Conservation (phyloP, 2,329 filamentous ascomycete genomes). For the Aspergillus floridensis region DNA sequence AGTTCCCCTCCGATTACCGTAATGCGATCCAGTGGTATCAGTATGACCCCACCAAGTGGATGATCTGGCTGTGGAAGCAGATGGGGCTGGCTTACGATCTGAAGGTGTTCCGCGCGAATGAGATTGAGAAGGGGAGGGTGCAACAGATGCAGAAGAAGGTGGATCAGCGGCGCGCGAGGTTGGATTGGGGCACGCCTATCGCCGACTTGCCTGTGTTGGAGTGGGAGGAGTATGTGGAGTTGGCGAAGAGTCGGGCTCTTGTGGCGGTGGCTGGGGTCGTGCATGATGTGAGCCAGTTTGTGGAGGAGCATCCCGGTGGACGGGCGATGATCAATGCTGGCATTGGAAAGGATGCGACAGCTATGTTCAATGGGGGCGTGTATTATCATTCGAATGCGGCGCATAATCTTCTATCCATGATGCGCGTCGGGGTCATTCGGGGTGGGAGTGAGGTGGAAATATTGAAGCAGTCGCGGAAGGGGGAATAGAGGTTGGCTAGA, state of each 20-base stretch:
- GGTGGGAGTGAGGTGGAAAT: constrained; percentile 5
- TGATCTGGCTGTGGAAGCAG: constrained; percentile 15
- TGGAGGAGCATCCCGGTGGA: constrained; percentile 15
- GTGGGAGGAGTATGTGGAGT: constrained; percentile 13
- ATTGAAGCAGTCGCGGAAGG: neutral
- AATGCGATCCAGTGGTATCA: constrained; percentile 19
- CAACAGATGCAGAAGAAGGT: constrained; percentile 15
- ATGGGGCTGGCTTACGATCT: constrained; percentile 15
- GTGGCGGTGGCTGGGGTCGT: constrained; percentile 14
- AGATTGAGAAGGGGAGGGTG: constrained; percentile 17
- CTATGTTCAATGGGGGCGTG: constrained; percentile 17
- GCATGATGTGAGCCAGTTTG: constrained; percentile 15
- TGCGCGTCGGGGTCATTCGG: constrained; percentile 1
- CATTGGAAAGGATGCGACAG: constrained; percentile 16
- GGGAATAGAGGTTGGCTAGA: neutral
- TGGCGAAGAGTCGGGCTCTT: neutral
- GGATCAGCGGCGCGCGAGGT: neutral
- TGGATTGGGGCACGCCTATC: constrained; percentile 13
- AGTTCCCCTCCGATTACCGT: constrained; percentile 18
- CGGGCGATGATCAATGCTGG: constrained; percentile 3
- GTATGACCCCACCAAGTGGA: constrained; percentile 20
- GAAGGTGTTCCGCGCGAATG: constrained; percentile 12
- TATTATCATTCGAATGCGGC: constrained; percentile 18
- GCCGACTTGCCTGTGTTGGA: constrained; percentile 9
- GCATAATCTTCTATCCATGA: constrained; percentile 12